phyloP scores from a whole-genome alignment of 2,329 filamentous ascomycete species.

The Septoria petroselini region DNA sequence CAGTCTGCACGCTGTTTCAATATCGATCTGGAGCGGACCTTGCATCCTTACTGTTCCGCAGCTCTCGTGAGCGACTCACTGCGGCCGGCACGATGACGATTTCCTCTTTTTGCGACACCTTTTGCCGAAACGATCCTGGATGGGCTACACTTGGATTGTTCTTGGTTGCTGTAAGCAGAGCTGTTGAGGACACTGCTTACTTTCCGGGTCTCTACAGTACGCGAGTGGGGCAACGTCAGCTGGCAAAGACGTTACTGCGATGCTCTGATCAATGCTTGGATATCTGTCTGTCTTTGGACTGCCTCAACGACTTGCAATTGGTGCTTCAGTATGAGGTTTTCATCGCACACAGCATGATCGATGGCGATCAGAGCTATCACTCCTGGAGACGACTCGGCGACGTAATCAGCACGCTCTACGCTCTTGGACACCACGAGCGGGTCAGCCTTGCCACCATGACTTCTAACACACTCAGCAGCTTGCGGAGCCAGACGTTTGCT shows the following conservation, averaged over 20 bases:
- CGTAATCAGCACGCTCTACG: slow-evolving; percentile 47
- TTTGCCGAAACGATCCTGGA: slow-evolving; percentile 27
- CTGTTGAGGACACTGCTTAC: slow-evolving; percentile 35
- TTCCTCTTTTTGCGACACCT: slow-evolving; percentile 7
- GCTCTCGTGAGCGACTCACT: slow-evolving; percentile 11
- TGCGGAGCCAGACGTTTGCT: slow-evolving; percentile 44
- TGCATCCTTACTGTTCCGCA: slow-evolving; percentile 7
- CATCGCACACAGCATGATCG: slow-evolving; percentile 43
- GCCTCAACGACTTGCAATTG: slow-evolving; percentile 47
- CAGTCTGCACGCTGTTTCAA: slow-evolving; percentile 21
- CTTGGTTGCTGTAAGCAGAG: slow-evolving; percentile 41
- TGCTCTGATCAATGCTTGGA: slow-evolving; percentile 39
- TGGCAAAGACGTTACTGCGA: slow-evolving; percentile 22
- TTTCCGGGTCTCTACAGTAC: slow-evolving; percentile 35
- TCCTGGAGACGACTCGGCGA: slow-evolving; percentile 51
- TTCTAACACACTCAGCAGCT: slow-evolving; percentile 43
- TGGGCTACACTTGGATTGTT: slow-evolving; percentile 46
- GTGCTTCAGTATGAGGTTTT: slow-evolving; percentile 49
- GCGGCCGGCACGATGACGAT: slow-evolving; percentile 2
- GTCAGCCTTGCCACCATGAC: slow-evolving; percentile 32
- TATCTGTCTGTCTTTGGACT: slow-evolving; percentile 37
- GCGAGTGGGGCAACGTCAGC: slow-evolving; percentile 34
- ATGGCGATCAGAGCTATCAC: slow-evolving; percentile 41
- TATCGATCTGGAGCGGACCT: slow-evolving; percentile 3
- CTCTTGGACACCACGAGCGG: slow-evolving; percentile 49